phyloP scores from a whole-genome alignment of 495 filamentous ascomycete species.

The Aspergillus cristatus region DNA sequence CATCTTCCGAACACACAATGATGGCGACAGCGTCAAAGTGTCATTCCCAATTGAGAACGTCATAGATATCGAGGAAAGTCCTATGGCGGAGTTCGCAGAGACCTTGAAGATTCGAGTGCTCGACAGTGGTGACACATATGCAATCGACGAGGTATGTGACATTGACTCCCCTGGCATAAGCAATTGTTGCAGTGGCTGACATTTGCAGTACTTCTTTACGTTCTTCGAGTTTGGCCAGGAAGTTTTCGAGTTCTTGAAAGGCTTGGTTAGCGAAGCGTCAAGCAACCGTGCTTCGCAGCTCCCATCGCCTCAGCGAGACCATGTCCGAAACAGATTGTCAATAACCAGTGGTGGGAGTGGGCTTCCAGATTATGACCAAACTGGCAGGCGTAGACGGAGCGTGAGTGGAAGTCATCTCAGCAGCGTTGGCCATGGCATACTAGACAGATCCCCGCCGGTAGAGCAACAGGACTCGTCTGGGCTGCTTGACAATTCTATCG shows the following conservation, averaged over 20 bases:
- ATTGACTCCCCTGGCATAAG: no score
- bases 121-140: conserved; percentile 86
- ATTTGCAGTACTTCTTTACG: conserved; percentile 81
- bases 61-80: conserved; percentile 85
- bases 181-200: no score
- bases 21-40: conserved; percentile 95
- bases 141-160: conserved; percentile 76
- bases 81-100: conserved; percentile 85
- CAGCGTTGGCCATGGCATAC: conserved; percentile 24
- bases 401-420: conserved; percentile 46
- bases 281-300: conserved; percentile 38
- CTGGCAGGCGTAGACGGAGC: conserved; percentile 37
- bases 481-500: conserved; percentile 67
- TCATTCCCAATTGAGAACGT: conserved; percentile 81
- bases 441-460: conserved; percentile 32
- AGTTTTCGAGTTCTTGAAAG: conserved; percentile 68
- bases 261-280: conserved; percentile 58
- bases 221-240: conserved; percentile 87
- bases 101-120: conserved; percentile 90
- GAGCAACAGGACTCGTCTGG: conserved; percentile 61
- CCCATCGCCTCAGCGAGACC: conserved; percentile 12
- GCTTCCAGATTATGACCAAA: conserved; percentile 13
- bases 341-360: conserved; percentile 14
- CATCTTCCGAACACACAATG: conserved; percentile 92
- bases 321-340: conserved; percentile 22